Base-by-base conservation (phyloP, 1,284 basidiomycete species). In the Austroboletus olivaceoglutinosus region DNA sequence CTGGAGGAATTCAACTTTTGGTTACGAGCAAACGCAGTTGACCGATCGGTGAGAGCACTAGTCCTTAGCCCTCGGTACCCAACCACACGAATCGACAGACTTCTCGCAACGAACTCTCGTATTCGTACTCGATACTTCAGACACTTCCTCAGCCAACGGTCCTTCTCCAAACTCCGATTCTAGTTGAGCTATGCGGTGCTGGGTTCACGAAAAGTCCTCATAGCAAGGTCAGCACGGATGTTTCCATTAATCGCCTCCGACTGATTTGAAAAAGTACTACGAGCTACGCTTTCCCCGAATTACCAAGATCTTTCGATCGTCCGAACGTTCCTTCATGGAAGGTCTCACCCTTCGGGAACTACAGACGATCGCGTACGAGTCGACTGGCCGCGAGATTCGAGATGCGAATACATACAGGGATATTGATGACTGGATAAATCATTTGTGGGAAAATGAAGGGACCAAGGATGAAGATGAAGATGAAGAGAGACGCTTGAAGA, bases 221-320 rank as follows among this genome's bases (percentile, higher is more conserved):
- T 23, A 80, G 77, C 58, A 71, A 76, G 55, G 89, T 90, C 48
- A 49, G 76, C 63, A 25, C 10, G 25, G 25, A 7, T 18, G 10
- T 34, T 5, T 33, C 38, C 33, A 15, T 23, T 13, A 22, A 15
- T 25, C 29, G 16, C 50, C 23, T 41, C 36, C 15, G 38, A n/a
- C 50, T 49, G n/a, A 52, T 43, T 31, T 2, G 3, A 25, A 48
- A 13, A 58, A 92, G 87, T 76, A 84, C 55, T 93, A 93, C 61
- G 89, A 89, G 60, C 73, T 93, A 4, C 85, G 92, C 6, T 94
- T 89, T 68, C 89, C 92, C 0, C 77, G 92, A 39, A 74, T 93
- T 22, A 73, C 76, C 27, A 92, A 91, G 62, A 70, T 86, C 4
- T 82, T 80, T 61, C 78, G 83, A 7, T 58, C 69, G 0, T 67